Evolutionary conservation across 73 alveolate species (phyloP), one percentile per base, ranked within the genome.

Genomic region (Diophrys sp.): DNA sequence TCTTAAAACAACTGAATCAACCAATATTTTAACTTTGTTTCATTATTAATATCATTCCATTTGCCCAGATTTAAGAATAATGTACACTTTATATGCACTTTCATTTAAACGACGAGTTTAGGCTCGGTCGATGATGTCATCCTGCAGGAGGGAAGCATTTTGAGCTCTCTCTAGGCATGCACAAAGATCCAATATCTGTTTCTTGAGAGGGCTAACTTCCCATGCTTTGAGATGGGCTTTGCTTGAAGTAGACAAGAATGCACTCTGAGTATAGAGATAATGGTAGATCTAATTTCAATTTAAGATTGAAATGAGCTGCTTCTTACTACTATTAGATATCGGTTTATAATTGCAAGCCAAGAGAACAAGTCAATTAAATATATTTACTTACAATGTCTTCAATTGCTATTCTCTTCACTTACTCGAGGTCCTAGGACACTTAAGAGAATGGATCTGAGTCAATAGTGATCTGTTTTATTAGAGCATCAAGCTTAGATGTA

Each of bases 121-220:
- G 1, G 93, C 93, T 70, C 74, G 79, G 54, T 78, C 93, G 1
- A 86, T 79, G 23, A 86, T 86, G 68, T 86, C 93, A 67, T 86
- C 93, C 62, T 86, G 82, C n/a, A 86, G 68, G 2, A 86, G 79
- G 29, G 89, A 77, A 1, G 93, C 93, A 75, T 86, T 86, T 67
- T 86, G 93, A 54, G 82, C 87, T 0, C 79, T 79, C 34, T 86
- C 93, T 18, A 86, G 54, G 54, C 93, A 86, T 28, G 93, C 88
- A 27, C 89, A 54, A 1, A 79, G 62, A 28, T 81, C 77, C 2
- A 74, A 74, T 14, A 78, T 77, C 32, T 74, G 27, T 2, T 55
- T 24, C 31, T 86, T 79, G 25, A 28, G 69, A 2, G 73, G 66
- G 1, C 83, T 44, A 14, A 73, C 66, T 44, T 67, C 89, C 23